phyloP scores from a whole-genome alignment of 139 green algal species.

The Chlorella sorokiniana region DNA sequence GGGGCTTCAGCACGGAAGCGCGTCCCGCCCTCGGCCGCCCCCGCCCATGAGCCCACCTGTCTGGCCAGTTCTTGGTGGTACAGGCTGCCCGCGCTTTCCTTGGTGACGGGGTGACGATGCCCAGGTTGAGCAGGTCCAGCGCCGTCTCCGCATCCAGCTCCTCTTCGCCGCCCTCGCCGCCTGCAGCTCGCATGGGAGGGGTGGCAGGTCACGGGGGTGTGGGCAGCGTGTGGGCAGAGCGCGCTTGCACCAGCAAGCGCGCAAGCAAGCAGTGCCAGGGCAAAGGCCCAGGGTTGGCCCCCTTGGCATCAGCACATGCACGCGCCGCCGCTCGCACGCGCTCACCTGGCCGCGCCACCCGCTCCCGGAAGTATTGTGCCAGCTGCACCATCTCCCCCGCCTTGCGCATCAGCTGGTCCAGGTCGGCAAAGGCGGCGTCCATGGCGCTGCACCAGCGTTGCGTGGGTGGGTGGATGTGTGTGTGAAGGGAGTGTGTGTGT shows the following conservation, averaged over 20 bases:
- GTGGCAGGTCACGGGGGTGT: background rate
- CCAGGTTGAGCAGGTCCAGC: constrained; percentile 81
- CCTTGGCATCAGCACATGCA: background rate
- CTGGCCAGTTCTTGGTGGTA: constrained; percentile 88
- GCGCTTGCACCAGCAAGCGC: background rate
- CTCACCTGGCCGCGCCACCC: background rate
- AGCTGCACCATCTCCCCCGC: constrained; percentile 84
- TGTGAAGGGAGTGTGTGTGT: background rate
- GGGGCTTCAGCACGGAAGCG: no score
- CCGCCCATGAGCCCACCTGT: constrained; percentile 53
- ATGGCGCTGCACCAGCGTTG: constrained; percentile 32
- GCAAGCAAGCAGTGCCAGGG: background rate
- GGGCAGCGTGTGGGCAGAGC: background rate
- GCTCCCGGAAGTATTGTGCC: constrained; percentile 69
- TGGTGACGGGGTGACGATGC: constrained; percentile 91
- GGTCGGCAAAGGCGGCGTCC: constrained; percentile 74
- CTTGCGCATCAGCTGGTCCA: constrained; percentile 78
- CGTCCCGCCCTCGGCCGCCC: no score
- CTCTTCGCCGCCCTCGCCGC: constrained; percentile 27
- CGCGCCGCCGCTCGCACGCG: background rate
- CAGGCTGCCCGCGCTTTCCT: constrained; percentile 70
- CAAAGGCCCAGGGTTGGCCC: background rate
- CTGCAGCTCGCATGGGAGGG: background rate
- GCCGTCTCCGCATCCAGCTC: constrained; percentile 75
- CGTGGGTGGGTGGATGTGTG: background rate